Evolutionary conservation across 148 eudicot species (phyloP), one percentile per base, ranked within the genome.

Genomic region (Vaccinium vitisidaea): DNA sequence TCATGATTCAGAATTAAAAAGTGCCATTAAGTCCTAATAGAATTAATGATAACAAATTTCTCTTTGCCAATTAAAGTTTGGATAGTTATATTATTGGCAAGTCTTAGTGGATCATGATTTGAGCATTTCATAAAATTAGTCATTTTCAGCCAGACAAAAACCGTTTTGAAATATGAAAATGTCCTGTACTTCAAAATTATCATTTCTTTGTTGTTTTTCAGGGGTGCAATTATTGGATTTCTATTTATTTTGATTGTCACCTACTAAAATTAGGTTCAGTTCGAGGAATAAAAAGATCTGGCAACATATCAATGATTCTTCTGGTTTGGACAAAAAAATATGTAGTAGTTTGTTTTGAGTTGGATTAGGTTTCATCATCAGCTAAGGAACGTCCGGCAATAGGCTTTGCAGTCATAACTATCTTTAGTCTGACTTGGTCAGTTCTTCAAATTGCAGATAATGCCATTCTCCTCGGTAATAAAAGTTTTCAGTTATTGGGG

Each of bases 211-310:
- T 30, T 25, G 36, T 27, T n/a, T 67, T 67, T 70, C 32, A 55
- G 12, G 36, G 12, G 15, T 69, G 39, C 74, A 15, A 36, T 71
- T 71, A 32, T 71, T 71, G 43, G 19, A 32, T 27, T 71, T 71
- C 8, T 12, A 3, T 30, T 65, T 70, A 27, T 12, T 70, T 70
- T 27, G 11, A 23, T 21, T 13, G 32, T 70, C 16, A 6, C 48
- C n/a, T n/a, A n/a, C n/a, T 73, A 73, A 36, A 73, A 32, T 73
- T 73, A 58, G 76, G 76, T 30, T 36, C 76, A 73, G 48, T 36
- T 73, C 2, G 9, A 14, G 9, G 48, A 73, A 73, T 63, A 27
- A 25, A 69, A 67, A 15, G 6, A 32, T 27, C 76, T 73, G 76
- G 10, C 6, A 73, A 73, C 48, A 36, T 14, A 27, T 5, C 23